Evolutionary conservation across 768 basidiomycete genomes (phyloP).

Genomic region (Podaxis mareebaensis): DNA sequence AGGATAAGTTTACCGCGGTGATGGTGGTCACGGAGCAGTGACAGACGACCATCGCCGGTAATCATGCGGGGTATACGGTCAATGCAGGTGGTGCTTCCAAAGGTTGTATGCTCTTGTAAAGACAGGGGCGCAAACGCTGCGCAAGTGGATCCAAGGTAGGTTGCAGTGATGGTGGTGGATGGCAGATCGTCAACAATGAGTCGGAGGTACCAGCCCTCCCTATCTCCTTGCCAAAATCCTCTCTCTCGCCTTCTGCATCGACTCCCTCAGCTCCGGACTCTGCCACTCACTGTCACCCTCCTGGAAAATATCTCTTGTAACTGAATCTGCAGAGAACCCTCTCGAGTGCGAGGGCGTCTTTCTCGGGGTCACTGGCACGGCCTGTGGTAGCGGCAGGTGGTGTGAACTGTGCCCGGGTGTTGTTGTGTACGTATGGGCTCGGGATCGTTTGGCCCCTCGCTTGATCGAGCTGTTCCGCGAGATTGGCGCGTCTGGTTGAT

Average conservation of each 20-base stretch:
- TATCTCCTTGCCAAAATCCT: conserved; percentile 28
- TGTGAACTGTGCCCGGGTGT: conserved; percentile 5
- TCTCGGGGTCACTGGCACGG: conserved; percentile 7
- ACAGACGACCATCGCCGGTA: too few relatives aligned
- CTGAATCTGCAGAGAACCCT: conserved; percentile 17
- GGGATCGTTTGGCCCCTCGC: conserved; percentile 11
- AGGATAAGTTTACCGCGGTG: too few relatives aligned
- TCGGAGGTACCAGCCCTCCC: neutral
- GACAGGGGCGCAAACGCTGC: too few relatives aligned
- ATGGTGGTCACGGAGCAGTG: too few relatives aligned
- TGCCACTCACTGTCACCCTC: conserved; percentile 56
- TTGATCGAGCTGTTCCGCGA: conserved; percentile 5
- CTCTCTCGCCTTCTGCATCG: conserved; percentile 69
- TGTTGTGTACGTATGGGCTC: neutral
- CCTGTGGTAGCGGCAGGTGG: neutral
- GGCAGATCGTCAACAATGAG: too few relatives aligned
- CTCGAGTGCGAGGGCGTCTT: conserved; percentile 20
- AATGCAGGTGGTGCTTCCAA: too few relatives aligned
- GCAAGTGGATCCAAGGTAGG: too few relatives aligned
- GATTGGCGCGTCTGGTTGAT: conserved; percentile 15
- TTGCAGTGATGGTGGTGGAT: too few relatives aligned
- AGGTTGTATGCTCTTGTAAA: too few relatives aligned
- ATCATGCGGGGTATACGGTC: too few relatives aligned
- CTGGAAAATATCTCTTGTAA: conserved; percentile 19
- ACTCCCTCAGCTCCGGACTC: conserved; percentile 67